These are phyloP conservation scores for Kockiozyma suomiensis DNA, from an alignment of 805 yeast genomes.

Conservation along the genomic window DNA sequence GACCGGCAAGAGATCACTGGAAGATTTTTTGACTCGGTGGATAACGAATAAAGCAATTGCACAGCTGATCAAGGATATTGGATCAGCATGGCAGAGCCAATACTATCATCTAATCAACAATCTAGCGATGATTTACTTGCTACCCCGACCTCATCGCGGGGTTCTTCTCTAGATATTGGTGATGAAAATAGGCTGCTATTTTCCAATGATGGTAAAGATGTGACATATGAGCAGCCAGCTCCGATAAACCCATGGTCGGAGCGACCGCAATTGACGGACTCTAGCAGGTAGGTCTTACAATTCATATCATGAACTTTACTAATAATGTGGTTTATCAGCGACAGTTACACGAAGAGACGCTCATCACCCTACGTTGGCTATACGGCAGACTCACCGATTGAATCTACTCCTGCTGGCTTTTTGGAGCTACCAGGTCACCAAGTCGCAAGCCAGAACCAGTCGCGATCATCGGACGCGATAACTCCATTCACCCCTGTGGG, in stretches of 20 bases:
- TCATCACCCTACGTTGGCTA: background rate
- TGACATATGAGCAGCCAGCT: background rate
- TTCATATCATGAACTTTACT: background rate
- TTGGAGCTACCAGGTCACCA: background rate
- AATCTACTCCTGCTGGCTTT: background rate
- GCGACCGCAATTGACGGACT: background rate
- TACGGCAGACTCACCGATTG: background rate
- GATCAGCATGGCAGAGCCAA: background rate
- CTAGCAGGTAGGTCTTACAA: background rate
- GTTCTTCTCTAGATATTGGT: slow-evolving; percentile 10
- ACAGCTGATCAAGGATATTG: too few relatives aligned
- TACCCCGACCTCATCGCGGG: slow-evolving; percentile 20
- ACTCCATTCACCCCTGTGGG: slow-evolving; percentile 10
- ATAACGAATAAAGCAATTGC: too few relatives aligned
- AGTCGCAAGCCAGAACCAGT: background rate
- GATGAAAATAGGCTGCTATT: background rate
- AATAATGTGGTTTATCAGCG: background rate
- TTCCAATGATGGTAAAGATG: background rate
- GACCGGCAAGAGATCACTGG: background rate
- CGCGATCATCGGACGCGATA: background rate
- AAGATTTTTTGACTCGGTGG: background rate
- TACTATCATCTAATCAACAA: background rate
- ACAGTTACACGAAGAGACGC: slow-evolving; percentile 2
- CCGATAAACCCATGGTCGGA: slow-evolving; percentile 10
- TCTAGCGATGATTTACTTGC: slow-evolving; percentile 10